Conservation (phyloP, 164 flowering plant genomes). For the grape (Vitis vinifera) region ASM3070453v1 NC_081812.1:15976001-15976500, state of each 20-base stretch:
- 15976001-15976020: slow-evolving; percentile 50
- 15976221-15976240: background rate
- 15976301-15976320: slow-evolving; percentile 97
- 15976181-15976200: too few species aligned
- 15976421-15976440: slow-evolving; percentile 1
- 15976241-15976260: background rate
- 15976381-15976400: slow-evolving; percentile 92
- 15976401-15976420: slow-evolving; percentile 91
- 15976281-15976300: slow-evolving; percentile 81
- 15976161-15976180: background rate
- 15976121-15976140: slow-evolving; percentile 66
- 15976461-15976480: too few species aligned
- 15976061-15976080: slow-evolving; percentile 85
- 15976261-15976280: background rate
- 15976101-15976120: slow-evolving; percentile 84
- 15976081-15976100: slow-evolving; percentile 91
- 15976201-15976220: background rate
- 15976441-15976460: background rate
- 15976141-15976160: background rate
- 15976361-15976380: slow-evolving; percentile 85
- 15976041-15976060: slow-evolving; percentile 89
- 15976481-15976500: too few species aligned
- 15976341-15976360: slow-evolving; percentile 93
- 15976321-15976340: slow-evolving; percentile 70
- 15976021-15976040: slow-evolving; percentile 65